phyloP scores from a whole-genome alignment of 768 basidiomycete species.

The Leccinum rimulosum region DNA sequence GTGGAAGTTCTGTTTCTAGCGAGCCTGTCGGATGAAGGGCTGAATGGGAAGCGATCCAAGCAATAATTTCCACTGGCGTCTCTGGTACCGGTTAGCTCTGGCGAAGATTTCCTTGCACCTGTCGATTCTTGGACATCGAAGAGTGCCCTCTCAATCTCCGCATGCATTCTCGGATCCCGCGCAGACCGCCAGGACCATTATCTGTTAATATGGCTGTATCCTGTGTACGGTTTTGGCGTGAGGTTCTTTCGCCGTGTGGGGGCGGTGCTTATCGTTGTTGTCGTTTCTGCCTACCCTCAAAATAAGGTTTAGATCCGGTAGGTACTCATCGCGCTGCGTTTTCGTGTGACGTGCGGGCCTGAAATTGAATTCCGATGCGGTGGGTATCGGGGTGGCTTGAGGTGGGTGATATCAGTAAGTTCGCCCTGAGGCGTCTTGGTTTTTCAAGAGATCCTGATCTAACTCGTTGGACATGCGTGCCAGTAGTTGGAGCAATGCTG shows the following conservation, averaged over 20 bases:
- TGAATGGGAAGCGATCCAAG: no score
- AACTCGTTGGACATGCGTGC: background rate
- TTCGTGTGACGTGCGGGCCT: background rate
- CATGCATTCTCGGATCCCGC: background rate
- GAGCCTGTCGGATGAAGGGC: no score
- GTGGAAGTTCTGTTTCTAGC: background rate
- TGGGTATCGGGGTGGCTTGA: background rate
- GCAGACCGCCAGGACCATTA: background rate
- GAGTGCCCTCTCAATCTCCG: background rate
- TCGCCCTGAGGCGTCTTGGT: no score
- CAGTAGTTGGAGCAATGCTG: background rate
- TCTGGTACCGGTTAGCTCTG: no score
- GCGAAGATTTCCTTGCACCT: no score
- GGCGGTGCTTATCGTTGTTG: slow-evolving; percentile 1
- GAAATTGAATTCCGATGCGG: background rate
- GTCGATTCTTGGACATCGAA: no score
- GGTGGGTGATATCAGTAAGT: background rate
- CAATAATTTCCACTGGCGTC: no score
- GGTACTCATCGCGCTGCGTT: background rate
- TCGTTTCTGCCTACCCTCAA: background rate
- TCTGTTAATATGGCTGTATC: background rate
- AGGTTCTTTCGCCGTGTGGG: background rate
- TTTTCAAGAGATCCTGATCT: background rate
- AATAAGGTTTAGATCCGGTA: background rate
- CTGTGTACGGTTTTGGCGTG: background rate